Evolutionary conservation across 768 basidiomycete species (phyloP), one percentile per base, ranked within the genome.

Genomic region (Hericium coralloides): DNA sequence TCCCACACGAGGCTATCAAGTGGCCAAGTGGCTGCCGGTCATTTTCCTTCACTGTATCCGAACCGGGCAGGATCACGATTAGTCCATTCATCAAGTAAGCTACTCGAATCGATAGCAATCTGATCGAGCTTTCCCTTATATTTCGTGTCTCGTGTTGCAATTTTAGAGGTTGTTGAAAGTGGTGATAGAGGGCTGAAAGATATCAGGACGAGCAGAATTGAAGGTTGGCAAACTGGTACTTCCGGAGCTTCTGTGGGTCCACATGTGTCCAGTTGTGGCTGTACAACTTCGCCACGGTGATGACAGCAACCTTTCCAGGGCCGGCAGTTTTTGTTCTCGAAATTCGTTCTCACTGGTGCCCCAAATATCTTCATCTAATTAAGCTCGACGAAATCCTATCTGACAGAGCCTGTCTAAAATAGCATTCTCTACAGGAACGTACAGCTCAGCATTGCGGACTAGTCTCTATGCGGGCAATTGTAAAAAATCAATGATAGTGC

Each of bases 221-320:
- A 50, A n/a, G 49, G 22, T 17, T 17, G 49, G 14, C n/a, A n/a
- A 8, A 3, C 37, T 52, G 18, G 17, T n/a, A 14, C 8, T 39
- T 17, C 20, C 17, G 31, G 12, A 22, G 36, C 58, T 57, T 48
- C 53, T 60, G 66, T 70, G 64, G 66, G 65, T 67, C 66, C 65
- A 7, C 64, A 65, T 70, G 64, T 67, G 68, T 70, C 69, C 69
- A 45, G 31, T 17, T n/a, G 41, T 15, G 26, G 26, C 22, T 22
- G 22, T 43, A 37, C 23, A 18, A 9, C 43, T 45, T 45, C 43
- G 31, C 31, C 31, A 31, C 31, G 31, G 10, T 31, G 31, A 31
- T 31, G 31, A 31, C 31, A 31, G 31, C 31, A 31, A 31, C 31
- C 31, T 31, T 31, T 4, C 31, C 31, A 31, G 31, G 31, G 31